A percentile compares a stretch with the other conserved stretches of the same genome.
These are phyloP conservation scores for Leccinum olivaceopallidum DNA, from an alignment of 768 basidiomycete species.

Conservation along the genomic window DNA sequence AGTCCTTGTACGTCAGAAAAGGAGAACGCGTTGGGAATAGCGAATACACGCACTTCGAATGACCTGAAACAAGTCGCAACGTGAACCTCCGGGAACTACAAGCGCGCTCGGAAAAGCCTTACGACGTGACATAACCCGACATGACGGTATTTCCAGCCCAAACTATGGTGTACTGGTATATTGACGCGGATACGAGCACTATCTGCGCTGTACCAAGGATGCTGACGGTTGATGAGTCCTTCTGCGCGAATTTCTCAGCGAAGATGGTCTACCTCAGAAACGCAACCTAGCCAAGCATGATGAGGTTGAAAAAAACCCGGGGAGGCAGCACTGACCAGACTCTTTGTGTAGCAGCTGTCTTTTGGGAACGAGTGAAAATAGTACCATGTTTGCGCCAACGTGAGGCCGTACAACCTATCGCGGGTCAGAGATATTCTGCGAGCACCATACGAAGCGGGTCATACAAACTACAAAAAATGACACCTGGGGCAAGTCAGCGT, in stretches of 20 bases:
- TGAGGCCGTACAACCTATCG: conserved; percentile 36
- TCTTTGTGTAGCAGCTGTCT: conserved; percentile 32
- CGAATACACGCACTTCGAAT: conserved; percentile 22
- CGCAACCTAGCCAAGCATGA: conserved; percentile 22
- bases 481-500: conserved; percentile 24
- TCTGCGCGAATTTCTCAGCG: background rate
- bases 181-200: conserved; percentile 30
- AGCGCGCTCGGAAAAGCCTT: conserved; percentile 5
- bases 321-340: conserved; percentile 26
- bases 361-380: conserved; percentile 34
- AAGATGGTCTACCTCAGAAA: conserved; percentile 24
- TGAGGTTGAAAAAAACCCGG: background rate
- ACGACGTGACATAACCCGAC: conserved; percentile 31
- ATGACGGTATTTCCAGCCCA: conserved; percentile 28
- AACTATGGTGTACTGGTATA: conserved; percentile 35
- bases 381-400: conserved; percentile 35
- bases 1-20: background rate
- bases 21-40: background rate
- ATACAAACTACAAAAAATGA: conserved; percentile 34
- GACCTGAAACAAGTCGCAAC: conserved; percentile 10
- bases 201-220: conserved; percentile 31
- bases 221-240: conserved; percentile 15
- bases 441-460: conserved; percentile 2
- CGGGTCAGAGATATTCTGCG: conserved; percentile 1
- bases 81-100: conserved; percentile 2